Conservation (phyloP, 1,139 yeast species). For the Scheffersomyces stambukii region DNA sequence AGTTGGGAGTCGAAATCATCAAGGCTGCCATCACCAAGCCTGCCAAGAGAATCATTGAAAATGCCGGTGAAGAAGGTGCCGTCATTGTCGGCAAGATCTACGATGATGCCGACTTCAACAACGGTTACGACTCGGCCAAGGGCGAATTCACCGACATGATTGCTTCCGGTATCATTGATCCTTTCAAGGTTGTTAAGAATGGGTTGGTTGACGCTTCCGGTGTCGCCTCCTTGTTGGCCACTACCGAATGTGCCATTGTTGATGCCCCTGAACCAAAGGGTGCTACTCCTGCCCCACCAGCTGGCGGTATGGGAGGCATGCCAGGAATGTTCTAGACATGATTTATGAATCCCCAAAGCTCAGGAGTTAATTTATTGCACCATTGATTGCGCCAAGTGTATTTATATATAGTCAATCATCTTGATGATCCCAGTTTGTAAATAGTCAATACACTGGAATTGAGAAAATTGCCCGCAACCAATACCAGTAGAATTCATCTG, state of each 20-base stretch:
- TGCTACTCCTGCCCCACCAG: constrained; percentile 57
- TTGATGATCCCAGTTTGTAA: too few species aligned
- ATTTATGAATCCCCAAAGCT: too few species aligned
- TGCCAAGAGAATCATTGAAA: constrained; percentile 94
- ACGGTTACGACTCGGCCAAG: constrained; percentile 91
- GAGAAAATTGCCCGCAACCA: too few species aligned
- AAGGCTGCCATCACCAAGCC: constrained; percentile 96
- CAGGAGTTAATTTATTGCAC: too few species aligned
- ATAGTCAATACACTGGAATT: too few species aligned
- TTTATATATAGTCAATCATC: too few species aligned
- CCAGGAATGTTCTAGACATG: constrained; percentile 26
- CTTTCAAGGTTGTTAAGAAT: constrained; percentile 97
- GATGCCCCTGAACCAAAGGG: constrained; percentile 93
- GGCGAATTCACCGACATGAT: constrained; percentile 96
- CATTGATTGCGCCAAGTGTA: too few species aligned
- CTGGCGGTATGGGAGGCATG: constrained; percentile 51
- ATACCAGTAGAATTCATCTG: too few species aligned
- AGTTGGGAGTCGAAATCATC: constrained; percentile 94
- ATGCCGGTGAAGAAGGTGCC: constrained; percentile 98
- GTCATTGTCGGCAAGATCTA: constrained; percentile 95
- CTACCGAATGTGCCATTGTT: constrained; percentile 98
- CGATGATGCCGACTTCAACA: constrained; percentile 81
- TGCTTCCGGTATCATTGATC: constrained; percentile 97
- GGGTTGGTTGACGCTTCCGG: constrained; percentile 97
- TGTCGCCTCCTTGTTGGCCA: constrained; percentile 96